A percentile compares a stretch with the other conserved stretches of the same genome.
Evolutionary conservation across 164 flowering plant species (phyloP).

Genomic region (Magnolia sinica): DNA sequence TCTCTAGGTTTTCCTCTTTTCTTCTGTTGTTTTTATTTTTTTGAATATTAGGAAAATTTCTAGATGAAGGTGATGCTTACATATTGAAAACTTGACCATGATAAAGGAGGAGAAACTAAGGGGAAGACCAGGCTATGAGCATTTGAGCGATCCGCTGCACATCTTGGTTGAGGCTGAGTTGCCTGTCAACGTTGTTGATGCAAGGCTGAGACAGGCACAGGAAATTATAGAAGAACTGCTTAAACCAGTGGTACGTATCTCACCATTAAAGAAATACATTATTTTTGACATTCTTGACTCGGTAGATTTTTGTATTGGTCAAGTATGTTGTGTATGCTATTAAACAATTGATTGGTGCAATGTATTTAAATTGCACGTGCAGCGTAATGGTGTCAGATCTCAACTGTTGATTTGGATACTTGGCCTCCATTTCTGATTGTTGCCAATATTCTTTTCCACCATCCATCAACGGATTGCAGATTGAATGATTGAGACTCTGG

Average conservation of each 20-base stretch:
- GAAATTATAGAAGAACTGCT: constrained; percentile 59
- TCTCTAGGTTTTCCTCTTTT: background rate
- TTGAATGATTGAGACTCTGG: background rate
- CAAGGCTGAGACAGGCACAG: constrained; percentile 66
- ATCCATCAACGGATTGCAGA: background rate
- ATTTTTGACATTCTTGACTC: background rate
- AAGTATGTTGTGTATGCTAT: background rate
- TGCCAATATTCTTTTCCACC: background rate
- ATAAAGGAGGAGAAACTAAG: constrained; percentile 72
- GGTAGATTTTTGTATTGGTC: background rate
- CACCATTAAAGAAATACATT: background rate
- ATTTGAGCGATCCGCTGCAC: constrained; percentile 79
- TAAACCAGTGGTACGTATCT: constrained; percentile 72
- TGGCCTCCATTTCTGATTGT: background rate
- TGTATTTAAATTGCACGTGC: background rate
- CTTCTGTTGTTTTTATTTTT: background rate
- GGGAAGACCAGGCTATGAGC: constrained; percentile 87
- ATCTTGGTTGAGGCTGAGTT: constrained; percentile 80
- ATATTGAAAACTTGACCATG: background rate
- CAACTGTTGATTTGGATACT: background rate
- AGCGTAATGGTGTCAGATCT: background rate
- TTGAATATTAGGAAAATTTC: background rate
- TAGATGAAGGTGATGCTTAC: background rate
- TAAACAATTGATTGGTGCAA: no score
- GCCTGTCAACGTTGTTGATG: constrained; percentile 59